Evolutionary conservation across 2,329 filamentous ascomycete species (phyloP).

Genomic region (Curvularia sp.): DNA sequence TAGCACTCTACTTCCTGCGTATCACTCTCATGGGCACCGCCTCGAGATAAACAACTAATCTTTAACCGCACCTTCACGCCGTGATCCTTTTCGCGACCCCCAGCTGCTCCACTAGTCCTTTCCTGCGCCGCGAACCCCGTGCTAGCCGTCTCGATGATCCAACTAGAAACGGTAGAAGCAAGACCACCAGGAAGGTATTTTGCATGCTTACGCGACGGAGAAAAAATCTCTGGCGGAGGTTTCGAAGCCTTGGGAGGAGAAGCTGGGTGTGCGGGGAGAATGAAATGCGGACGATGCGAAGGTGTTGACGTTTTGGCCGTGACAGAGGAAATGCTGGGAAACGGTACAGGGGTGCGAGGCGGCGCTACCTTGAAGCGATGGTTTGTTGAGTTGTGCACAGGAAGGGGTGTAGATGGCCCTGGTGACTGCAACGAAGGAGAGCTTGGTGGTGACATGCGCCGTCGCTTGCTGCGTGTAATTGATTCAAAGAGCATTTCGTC

Average conservation of each 20-base stretch:
- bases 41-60: neutral
- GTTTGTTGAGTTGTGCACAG: constrained; percentile 19
- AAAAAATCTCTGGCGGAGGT: constrained; percentile 61
- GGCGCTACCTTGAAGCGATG: constrained; percentile 38
- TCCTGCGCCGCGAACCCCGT: constrained; percentile 29
- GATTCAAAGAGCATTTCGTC: constrained; percentile 37
- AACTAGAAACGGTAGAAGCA: constrained; percentile 58
- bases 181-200: constrained; percentile 59
- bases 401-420: constrained; percentile 20
- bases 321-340: constrained; percentile 12
- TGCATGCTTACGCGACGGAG: constrained; percentile 58
- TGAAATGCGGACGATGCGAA: constrained; percentile 48
- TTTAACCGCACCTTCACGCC: constrained; percentile 34
- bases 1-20: constrained; percentile 27
- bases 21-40: neutral
- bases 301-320: constrained; percentile 9
- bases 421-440: constrained; percentile 12
- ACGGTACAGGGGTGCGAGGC: constrained; percentile 23
- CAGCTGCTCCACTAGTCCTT: constrained; percentile 12
- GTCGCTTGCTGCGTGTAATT: constrained; percentile 33
- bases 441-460: constrained; percentile 28
- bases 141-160: constrained; percentile 56
- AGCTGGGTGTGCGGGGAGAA: constrained; percentile 45
- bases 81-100: constrained; percentile 33
- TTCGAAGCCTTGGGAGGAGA: constrained; percentile 35